Evolutionary conservation across 2,329 filamentous ascomycete genomes (phyloP).

Genomic region (Chlorencoelia australis): DNA sequence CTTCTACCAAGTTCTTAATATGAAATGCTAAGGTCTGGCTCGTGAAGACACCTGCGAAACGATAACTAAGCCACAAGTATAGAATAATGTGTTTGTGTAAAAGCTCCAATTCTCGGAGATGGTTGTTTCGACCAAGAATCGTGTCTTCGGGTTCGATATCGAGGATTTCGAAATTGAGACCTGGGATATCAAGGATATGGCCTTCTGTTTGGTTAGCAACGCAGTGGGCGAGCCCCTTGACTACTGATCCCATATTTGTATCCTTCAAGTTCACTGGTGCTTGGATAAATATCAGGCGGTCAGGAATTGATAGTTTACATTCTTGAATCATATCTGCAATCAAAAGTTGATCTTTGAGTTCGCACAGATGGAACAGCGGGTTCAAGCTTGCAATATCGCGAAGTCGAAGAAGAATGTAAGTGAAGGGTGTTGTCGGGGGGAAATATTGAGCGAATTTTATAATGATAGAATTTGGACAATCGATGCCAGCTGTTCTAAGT

Average conservation of each 20-base stretch:
- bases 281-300: slow-evolving; percentile 66
- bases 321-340: slow-evolving; percentile 68
- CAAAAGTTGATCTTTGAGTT: slow-evolving; percentile 47
- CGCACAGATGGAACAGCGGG: slow-evolving; percentile 60
- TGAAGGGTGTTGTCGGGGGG: slow-evolving; percentile 68
- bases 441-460: slow-evolving; percentile 76
- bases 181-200: slow-evolving; percentile 62
- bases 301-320: slow-evolving; percentile 57
- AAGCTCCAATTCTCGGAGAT: slow-evolving; percentile 60
- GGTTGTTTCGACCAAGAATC: slow-evolving; percentile 21
- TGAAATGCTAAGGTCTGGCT: slow-evolving; percentile 69
- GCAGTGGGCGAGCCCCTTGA: slow-evolving; percentile 56
- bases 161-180: slow-evolving; percentile 61
- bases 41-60: slow-evolving; percentile 71
- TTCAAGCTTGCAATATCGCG: slow-evolving; percentile 53
- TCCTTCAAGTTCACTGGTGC: slow-evolving; percentile 56
- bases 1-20: slow-evolving; percentile 67
- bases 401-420: slow-evolving; percentile 69
- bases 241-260: slow-evolving; percentile 34
- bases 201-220: slow-evolving; percentile 65
- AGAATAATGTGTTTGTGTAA: slow-evolving; percentile 76
- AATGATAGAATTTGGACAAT: slow-evolving; percentile 60
- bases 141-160: slow-evolving; percentile 41
- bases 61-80: slow-evolving; percentile 90
- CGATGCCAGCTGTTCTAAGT: slow-evolving; percentile 61